Evolutionary conservation across 108 stramenopile genomes (phyloP), one percentile per base, ranked within the genome.

Genomic region (Cyclostephanos invisitatus): DNA sequence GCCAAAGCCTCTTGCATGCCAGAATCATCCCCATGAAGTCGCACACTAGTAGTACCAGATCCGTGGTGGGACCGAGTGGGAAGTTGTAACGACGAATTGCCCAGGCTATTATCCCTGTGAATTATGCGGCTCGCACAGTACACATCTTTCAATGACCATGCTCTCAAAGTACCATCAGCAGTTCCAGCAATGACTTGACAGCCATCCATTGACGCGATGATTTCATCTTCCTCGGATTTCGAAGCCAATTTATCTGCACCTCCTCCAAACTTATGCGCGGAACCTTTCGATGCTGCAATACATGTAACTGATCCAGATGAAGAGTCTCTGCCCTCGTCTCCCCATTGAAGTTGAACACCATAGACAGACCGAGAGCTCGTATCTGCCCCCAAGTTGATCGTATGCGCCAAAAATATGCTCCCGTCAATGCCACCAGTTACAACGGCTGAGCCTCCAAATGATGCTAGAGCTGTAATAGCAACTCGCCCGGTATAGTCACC

Each of bases 391-490:
- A 83, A 75, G n/a, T 65, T 82, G 48, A 70, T 79, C 65, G 85
- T 91, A 59, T 84, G 86, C 48, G 93, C 93, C n/a, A 95, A 65
- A 66, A 92, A 94, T 15, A 95, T 84, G 29, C 91, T 83, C 17
- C 93, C 93, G 79, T 95, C 93, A 21, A 95, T 69, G 11, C 89
- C 93, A 36, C 93, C 93, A 27, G 88, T 91, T 1, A 83, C 91
- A 54, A 95, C 84, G 10, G 89, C 72, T 0, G 87, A 83, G 10
- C 79, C 67, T n/a, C 93, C 93, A 64, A 91, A 86, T 37, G 87
- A 78, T 18, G 91, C 87, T 67, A 95, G 66, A 20, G 89, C 81
- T 7, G 93, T 92, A 15, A 95, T 74, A 20, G 93, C 84, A 44
- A 86, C 76, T 44, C 91, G 80, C 25, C 89, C 89, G 68, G 87